Evolutionary conservation across 2,329 filamentous ascomycete genomes (phyloP), one percentile per base, ranked within the genome.

Genomic region (Hypoxylon sp.): DNA sequence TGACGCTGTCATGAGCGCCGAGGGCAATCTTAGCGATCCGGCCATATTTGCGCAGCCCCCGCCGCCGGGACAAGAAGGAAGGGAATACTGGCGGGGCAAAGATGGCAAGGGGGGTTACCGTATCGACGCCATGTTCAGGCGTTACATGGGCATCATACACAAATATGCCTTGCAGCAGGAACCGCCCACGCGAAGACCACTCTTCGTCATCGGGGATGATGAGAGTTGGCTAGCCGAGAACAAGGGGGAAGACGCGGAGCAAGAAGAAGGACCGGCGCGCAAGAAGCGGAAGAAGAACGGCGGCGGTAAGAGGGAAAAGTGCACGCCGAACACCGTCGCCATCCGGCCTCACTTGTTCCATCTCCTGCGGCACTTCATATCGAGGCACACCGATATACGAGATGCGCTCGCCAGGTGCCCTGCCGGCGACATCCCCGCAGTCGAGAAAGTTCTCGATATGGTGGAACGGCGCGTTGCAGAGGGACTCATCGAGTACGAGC

Each of bases 291-390:
- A 81, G 67, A 77, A 71, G 63, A 59, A 64, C 6, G 42, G 52
- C 10, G 52, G 58, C n/a, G 38, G 51, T 31, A 59, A 43, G 27
- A 77, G 76, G 43, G 75, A 78, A 50, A 74, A 74, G 40, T 70
- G 68, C 31, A 55, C 62, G 70, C 84, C 78, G 3, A 98, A 95
- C 73, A 79, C 97, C 43, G 81, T 84, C 9, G 87, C 87, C 27
- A 91, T 97, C 82, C 93, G 98, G 74, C 87, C 92, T 0, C 95
- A 99, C 74, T 84, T 97, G 38, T 99, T 99, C 80, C 90, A 96
- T 73, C 83, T 99, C 21, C 83, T 98, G 18, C 85, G 94, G 13
- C 88, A 94, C 26, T 83, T 98, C 20, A 87, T 99, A 27, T 81
- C 87, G 2, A 83, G 82, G 60, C 90, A 97, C 74, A 93, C 91